phyloP scores from a whole-genome alignment of 1,139 yeast species.

The Nakaseomyces kungkrabaensis region DNA sequence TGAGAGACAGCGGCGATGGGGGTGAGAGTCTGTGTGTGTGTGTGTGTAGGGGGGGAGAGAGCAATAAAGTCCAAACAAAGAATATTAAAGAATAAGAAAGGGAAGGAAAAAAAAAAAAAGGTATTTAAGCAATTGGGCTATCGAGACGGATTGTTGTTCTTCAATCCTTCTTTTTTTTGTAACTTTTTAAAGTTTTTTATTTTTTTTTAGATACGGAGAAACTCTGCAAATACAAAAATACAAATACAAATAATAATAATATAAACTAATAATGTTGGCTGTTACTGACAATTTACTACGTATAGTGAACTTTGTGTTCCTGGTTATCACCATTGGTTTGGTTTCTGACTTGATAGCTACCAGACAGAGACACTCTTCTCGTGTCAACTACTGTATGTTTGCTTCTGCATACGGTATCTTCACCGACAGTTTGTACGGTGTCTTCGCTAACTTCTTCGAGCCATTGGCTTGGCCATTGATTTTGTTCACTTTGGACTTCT shows the following conservation, averaged over 20 bases:
- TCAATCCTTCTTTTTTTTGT: no score
- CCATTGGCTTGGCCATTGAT: constrained; percentile 84
- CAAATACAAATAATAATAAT: constrained; percentile 4
- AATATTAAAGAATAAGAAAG: not conserved
- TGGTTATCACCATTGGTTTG: constrained; percentile 72
- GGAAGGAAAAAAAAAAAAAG: not conserved
- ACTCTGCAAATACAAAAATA: constrained; percentile 1
- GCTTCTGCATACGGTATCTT: constrained; percentile 79
- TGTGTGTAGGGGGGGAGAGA: no score
- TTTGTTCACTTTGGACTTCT: constrained; percentile 65
- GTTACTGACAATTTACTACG: constrained; percentile 71
- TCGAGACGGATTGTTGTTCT: not conserved
- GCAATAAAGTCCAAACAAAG: no score
- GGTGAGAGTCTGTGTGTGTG: no score
- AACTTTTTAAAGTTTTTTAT: no score
- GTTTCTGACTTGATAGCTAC: constrained; percentile 77
- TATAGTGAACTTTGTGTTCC: constrained; percentile 60
- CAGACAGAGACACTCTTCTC: constrained; percentile 50
- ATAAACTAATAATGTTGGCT: constrained; percentile 20
- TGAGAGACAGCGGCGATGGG: no score
- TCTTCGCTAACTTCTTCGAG: constrained; percentile 66
- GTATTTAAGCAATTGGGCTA: not conserved
- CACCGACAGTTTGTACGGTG: constrained; percentile 71
- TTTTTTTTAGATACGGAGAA: not conserved
- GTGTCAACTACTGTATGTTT: constrained; percentile 81